Percentiles rank a stretch among this genome's conserved stretches.
phyloP scores from a whole-genome alignment of 2,329 filamentous ascomycete genomes.

The Alternaria arborescens region DNA sequence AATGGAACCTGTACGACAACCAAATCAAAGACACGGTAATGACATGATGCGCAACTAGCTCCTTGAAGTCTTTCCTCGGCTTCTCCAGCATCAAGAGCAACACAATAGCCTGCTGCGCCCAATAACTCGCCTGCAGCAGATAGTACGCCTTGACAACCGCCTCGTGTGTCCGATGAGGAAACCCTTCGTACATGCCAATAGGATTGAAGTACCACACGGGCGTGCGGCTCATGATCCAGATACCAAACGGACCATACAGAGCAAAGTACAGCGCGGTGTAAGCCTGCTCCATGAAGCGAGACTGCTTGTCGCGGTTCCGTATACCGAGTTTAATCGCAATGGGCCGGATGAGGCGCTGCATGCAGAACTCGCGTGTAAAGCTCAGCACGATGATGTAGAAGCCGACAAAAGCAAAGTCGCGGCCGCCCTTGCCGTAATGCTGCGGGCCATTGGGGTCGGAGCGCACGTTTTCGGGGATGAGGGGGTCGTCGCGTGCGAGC shows the following conservation, averaged over 20 bases:
- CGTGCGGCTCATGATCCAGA: conserved; percentile 92
- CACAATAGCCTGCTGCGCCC: conserved; percentile 93
- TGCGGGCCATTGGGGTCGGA: conserved; percentile 51
- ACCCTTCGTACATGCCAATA: conserved; percentile 85
- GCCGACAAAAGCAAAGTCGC: conserved; percentile 84
- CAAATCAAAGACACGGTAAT: conserved; percentile 85
- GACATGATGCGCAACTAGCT: conserved; percentile 90
- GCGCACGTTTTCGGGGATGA: conserved; percentile 37
- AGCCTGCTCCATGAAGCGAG: conserved; percentile 93
- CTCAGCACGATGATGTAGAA: conserved; percentile 92
- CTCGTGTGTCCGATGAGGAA: conserved; percentile 83
- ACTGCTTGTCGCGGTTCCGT: conserved; percentile 77
- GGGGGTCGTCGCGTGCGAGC: conserved; percentile 61
- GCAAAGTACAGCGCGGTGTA: conserved; percentile 94
- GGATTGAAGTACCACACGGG: conserved; percentile 97
- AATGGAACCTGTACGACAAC: conserved; percentile 93
- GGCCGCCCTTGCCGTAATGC: conserved; percentile 88
- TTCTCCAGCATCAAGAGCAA: conserved; percentile 88
- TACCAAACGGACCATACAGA: conserved; percentile 79
- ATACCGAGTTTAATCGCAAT: conserved; percentile 76
- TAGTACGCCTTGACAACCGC: conserved; percentile 94
- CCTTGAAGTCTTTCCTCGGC: conserved; percentile 92
- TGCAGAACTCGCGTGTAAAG: conserved; percentile 94
- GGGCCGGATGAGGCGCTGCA: conserved; percentile 87
- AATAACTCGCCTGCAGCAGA: conserved; percentile 91